These are phyloP conservation scores for Ophiostoma pallidulum DNA, from an alignment of 2,329 filamentous ascomycete genomes.

Conservation along the genomic window DNA sequence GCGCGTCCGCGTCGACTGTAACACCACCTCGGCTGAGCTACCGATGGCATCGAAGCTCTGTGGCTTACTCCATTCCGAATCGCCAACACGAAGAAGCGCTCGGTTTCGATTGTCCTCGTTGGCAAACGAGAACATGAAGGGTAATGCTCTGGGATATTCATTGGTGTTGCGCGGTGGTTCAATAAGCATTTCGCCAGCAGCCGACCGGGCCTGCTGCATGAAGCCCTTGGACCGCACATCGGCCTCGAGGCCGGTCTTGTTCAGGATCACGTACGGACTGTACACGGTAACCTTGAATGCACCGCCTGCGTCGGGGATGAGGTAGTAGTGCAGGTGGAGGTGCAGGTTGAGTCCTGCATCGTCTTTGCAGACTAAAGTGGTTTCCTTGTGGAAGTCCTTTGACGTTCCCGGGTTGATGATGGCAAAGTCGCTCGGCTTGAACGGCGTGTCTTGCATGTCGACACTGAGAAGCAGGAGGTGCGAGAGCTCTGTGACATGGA, in stretches of 20 bases:
- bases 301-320: slow-evolving; percentile 81
- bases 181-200: slow-evolving; percentile 64
- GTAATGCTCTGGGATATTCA: slow-evolving; percentile 59
- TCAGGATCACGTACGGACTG: slow-evolving; percentile 88
- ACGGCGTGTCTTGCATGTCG: slow-evolving; percentile 92
- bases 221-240: slow-evolving; percentile 83
- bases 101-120: slow-evolving; percentile 87
- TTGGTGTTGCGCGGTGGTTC: slow-evolving; percentile 23
- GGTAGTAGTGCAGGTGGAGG: slow-evolving; percentile 83
- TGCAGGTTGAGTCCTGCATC: slow-evolving; percentile 68
- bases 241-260: slow-evolving; percentile 86
- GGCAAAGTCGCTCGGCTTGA: slow-evolving; percentile 90
- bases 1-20: slow-evolving; percentile 57
- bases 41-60: slow-evolving; percentile 98
- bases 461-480: slow-evolving; percentile 87
- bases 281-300: slow-evolving; percentile 94
- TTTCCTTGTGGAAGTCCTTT: slow-evolving; percentile 82
- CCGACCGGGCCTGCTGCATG: slow-evolving; percentile 70
- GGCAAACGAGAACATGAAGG: slow-evolving; percentile 93
- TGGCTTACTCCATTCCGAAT: slow-evolving; percentile 92
- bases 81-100: slow-evolving; percentile 74
- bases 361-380: slow-evolving; percentile 72
- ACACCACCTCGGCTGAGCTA: slow-evolving; percentile 77
- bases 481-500: slow-evolving; percentile 92
- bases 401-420: slow-evolving; percentile 88